Percentiles rank a stretch among this genome's conserved stretches.
Conservation (phyloP, 139 green algal species). For the Chlamydomonas schloesseri region DNA sequence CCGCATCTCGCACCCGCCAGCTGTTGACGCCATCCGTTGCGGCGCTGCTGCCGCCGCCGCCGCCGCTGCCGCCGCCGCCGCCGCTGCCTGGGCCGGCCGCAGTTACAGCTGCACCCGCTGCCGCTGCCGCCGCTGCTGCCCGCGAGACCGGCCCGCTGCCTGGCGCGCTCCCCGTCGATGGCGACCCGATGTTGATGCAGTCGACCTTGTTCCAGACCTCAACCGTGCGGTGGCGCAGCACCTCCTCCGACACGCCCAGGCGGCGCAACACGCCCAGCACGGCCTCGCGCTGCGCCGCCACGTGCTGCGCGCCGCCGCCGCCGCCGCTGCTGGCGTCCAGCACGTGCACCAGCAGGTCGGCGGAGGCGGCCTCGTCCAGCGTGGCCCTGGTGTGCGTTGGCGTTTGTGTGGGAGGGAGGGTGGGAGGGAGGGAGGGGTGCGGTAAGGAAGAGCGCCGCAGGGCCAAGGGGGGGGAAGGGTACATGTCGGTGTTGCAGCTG, state of each 20-base stretch:
- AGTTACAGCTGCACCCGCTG: not conserved
- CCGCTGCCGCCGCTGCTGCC: not conserved
- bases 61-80: too few relatives aligned
- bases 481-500: too few relatives aligned
- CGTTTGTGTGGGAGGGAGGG: not conserved
- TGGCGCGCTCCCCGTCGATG: too few relatives aligned
- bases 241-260: slow-evolving; percentile 28
- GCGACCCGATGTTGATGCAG: not conserved
- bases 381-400: slow-evolving; percentile 57
- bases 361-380: slow-evolving; percentile 75
- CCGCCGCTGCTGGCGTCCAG: slow-evolving; percentile 63
- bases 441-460: too few relatives aligned
- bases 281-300: slow-evolving; percentile 60
- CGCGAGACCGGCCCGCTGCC: too few relatives aligned
- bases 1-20: too few relatives aligned
- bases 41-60: too few relatives aligned
- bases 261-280: slow-evolving; percentile 65
- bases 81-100: too few relatives aligned
- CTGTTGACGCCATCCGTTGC: too few relatives aligned
- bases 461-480: too few relatives aligned
- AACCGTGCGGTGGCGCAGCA: slow-evolving; percentile 10
- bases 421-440: not conserved
- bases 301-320: slow-evolving; percentile 41
- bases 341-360: slow-evolving; percentile 81
- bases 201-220: slow-evolving; percentile 57